These are phyloP conservation scores for Zygosaccharomyces siamensis DNA, from an alignment of 805 yeast species.

Conservation along the genomic window DNA sequence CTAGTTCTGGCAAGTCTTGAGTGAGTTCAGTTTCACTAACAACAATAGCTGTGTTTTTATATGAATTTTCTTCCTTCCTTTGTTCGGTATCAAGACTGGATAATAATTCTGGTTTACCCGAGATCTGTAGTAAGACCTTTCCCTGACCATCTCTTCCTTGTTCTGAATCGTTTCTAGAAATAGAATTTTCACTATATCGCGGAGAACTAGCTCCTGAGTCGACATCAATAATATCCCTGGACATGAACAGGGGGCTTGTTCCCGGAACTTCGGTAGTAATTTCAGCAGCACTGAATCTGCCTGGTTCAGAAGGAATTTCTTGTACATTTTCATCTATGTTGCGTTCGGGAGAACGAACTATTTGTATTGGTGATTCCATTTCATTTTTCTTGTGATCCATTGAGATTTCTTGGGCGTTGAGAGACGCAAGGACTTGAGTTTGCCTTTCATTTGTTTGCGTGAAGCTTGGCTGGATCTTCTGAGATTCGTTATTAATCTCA, in stretches of 20 bases:
- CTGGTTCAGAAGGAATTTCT: slow-evolving; percentile 5
- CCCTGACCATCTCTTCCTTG: slow-evolving; percentile 9
- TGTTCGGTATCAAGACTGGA: neutral
- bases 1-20: slow-evolving; percentile 32
- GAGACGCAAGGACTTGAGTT: slow-evolving; percentile 13
- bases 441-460: slow-evolving; percentile 3
- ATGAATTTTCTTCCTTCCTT: neutral
- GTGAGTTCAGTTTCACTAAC: slow-evolving; percentile 28
- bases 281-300: slow-evolving; percentile 6
- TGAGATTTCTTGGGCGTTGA: slow-evolving; percentile 1
- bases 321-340: slow-evolving; percentile 1
- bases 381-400: slow-evolving; percentile 1
- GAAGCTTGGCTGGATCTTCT: neutral
- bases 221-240: slow-evolving; percentile 3
- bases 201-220: slow-evolving; percentile 5
- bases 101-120: slow-evolving; percentile 14
- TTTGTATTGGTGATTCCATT: slow-evolving; percentile 7
- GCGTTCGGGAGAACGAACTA: slow-evolving; percentile 15
- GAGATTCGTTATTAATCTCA: neutral
- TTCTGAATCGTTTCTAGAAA: neutral
- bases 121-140: slow-evolving; percentile 15
- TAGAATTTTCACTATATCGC: neutral
- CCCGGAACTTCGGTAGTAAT: slow-evolving; percentile 20
- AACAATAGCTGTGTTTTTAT: slow-evolving; percentile 9
- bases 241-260: slow-evolving; percentile 22